Evolutionary conservation across 768 basidiomycete genomes (phyloP).

Genomic region (Collybia sordida): DNA sequence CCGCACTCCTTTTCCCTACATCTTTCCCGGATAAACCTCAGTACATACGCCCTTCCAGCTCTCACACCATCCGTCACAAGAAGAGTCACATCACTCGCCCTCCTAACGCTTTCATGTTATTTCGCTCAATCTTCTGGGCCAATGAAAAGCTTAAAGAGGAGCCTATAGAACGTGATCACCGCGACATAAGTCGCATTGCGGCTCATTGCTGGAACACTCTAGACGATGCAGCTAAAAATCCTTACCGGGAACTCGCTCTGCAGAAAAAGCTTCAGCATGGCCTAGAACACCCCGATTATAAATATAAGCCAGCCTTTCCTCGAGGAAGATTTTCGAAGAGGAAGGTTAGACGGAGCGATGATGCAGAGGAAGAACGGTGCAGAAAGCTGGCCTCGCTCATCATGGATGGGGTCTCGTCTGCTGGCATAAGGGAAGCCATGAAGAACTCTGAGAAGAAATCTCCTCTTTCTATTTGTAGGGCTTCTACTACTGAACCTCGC

Average conservation of each 20-base stretch:
- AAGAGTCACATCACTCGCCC: conserved; percentile 62
- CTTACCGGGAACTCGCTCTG: conserved; percentile 43
- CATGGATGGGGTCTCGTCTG: conserved; percentile 29
- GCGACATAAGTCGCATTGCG: conserved; percentile 65
- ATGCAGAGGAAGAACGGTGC: conserved; percentile 37
- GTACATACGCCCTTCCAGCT: conserved; percentile 4
- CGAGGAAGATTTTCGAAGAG: conserved; percentile 29
- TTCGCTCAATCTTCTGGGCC: conserved; percentile 62
- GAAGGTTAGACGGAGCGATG: conserved; percentile 29
- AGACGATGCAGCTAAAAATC: conserved; percentile 33
- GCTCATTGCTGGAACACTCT: conserved; percentile 62
- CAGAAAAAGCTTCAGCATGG: conserved; percentile 46
- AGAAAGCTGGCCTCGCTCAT: conserved; percentile 34
- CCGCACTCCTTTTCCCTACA: neutral
- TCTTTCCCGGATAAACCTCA: neutral
- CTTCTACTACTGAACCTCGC: neutral
- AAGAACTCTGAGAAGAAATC: conserved; percentile 9
- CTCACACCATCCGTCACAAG: conserved; percentile 24
- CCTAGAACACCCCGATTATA: conserved; percentile 52
- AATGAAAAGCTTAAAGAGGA: conserved; percentile 45
- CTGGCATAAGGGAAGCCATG: conserved; percentile 22
- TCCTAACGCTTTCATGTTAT: conserved; percentile 77
- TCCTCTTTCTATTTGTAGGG: neutral
- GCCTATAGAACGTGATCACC: conserved; percentile 60
- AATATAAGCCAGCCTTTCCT: conserved; percentile 44